phyloP scores from a whole-genome alignment of 495 filamentous ascomycete species.

The Hypoxylon cercidicola region DNA sequence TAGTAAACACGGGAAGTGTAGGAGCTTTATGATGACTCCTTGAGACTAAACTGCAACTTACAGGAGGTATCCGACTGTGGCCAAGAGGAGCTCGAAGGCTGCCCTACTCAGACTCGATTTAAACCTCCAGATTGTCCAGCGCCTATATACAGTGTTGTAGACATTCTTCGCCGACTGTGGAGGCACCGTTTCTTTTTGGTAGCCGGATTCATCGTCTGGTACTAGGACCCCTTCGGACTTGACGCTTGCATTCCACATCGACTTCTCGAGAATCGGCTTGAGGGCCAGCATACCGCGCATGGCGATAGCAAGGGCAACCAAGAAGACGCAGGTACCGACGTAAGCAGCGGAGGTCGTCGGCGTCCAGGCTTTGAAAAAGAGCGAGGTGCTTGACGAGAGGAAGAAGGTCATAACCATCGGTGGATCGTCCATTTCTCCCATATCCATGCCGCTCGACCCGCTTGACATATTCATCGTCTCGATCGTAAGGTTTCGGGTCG shows the following conservation, averaged over 20 bases:
- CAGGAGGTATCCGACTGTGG: constrained; percentile 80
- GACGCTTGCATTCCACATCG: constrained; percentile 74
- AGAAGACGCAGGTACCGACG: constrained; percentile 80
- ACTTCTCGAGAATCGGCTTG: constrained; percentile 71
- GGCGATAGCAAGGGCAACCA: constrained; percentile 72
- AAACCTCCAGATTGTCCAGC: constrained; percentile 24
- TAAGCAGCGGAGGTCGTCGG: constrained; percentile 70
- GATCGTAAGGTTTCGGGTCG: not conserved
- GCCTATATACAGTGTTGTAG: constrained; percentile 5
- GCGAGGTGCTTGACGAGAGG: constrained; percentile 67
- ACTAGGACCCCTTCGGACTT: constrained; percentile 10
- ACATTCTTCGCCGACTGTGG: constrained; percentile 1
- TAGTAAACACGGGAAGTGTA: not conserved
- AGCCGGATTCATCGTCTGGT: constrained; percentile 22
- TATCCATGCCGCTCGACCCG: constrained; percentile 22
- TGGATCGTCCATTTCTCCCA: constrained; percentile 23
- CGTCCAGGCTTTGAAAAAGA: constrained; percentile 73
- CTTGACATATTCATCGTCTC: constrained; percentile 24
- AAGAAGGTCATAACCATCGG: constrained; percentile 61
- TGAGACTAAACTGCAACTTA: constrained; percentile 56
- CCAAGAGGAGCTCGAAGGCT: constrained; percentile 64
- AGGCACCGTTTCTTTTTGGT: constrained; percentile 3
- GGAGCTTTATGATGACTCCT: constrained; percentile 8
- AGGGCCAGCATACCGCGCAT: constrained; percentile 70
- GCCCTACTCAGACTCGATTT: constrained; percentile 24